Conservation (phyloP, 1,139 yeast genomes). For the Candida neerlandica region DNA sequence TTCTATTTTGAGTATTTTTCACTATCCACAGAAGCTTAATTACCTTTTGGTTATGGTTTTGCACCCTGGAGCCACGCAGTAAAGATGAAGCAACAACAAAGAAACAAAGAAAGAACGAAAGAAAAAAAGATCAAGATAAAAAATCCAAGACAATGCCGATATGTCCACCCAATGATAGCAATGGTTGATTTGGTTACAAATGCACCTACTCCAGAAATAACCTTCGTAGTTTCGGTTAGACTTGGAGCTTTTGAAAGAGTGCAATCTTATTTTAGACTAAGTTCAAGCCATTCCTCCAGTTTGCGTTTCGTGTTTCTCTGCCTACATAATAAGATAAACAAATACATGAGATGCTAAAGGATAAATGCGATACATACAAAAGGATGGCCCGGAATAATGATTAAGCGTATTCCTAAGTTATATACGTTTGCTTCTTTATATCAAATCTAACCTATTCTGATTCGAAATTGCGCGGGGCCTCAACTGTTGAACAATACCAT, state of each 20-base stretch:
- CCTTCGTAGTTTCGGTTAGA: not conserved
- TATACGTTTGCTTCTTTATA: too few relatives aligned
- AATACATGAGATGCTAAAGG: too few relatives aligned
- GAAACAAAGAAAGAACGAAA: not conserved
- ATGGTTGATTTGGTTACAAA: not conserved
- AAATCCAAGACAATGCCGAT: not conserved
- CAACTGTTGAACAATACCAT: too few relatives aligned
- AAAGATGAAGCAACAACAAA: not conserved
- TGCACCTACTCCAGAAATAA: not conserved
- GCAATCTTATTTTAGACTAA: not conserved
- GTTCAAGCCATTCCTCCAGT: too few relatives aligned
- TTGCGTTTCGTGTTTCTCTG: too few relatives aligned
- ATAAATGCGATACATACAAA: too few relatives aligned
- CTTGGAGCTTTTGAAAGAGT: not conserved
- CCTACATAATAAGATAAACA: too few relatives aligned
- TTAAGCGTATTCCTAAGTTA: too few relatives aligned
- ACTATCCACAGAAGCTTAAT: not conserved
- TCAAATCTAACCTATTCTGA: too few relatives aligned
- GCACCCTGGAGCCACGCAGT: constrained; percentile 1
- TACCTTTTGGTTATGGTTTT: not conserved
- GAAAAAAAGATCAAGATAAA: not conserved
- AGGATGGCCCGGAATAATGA: too few relatives aligned
- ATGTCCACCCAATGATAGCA: constrained; percentile 1
- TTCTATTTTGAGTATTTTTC: too few relatives aligned
- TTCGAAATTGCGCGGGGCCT: too few relatives aligned